These are phyloP conservation scores for Trichoderma sp. DNA, from an alignment of 2,329 filamentous ascomycete species.

Conservation along the genomic window DNA sequence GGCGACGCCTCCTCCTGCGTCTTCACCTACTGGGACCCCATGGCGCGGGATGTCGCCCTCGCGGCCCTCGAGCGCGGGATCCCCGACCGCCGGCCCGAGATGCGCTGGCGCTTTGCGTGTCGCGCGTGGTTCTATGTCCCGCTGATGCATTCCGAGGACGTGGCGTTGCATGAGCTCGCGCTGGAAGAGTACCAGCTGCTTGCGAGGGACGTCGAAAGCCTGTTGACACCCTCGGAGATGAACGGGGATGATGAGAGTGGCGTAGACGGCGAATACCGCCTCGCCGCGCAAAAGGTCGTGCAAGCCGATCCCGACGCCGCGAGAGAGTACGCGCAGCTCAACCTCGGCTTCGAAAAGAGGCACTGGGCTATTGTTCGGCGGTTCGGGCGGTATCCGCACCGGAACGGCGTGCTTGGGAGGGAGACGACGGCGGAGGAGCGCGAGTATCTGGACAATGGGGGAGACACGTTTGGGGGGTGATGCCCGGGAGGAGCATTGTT, in stretches of 20 bases:
- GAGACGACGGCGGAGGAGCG: conserved; percentile 52
- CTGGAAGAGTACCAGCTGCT: conserved; percentile 39
- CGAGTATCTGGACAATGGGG: conserved; percentile 51
- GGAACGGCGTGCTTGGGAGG: conserved; percentile 56
- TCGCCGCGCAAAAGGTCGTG: conserved; percentile 36
- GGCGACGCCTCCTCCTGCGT: conserved; percentile 47
- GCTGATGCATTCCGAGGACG: conserved; percentile 60
- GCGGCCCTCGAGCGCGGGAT: conserved; percentile 42
- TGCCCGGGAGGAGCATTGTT: not conserved
- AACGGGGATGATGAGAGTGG: not conserved
- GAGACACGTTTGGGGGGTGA: conserved; percentile 43
- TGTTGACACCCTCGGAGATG: conserved; percentile 36
- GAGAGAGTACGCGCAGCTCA: conserved; percentile 32
- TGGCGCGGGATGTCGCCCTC: conserved; percentile 50
- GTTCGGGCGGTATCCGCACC: conserved; percentile 63
- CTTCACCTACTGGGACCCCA: conserved; percentile 59
- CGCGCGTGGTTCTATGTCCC: conserved; percentile 63
- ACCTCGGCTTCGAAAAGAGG: conserved; percentile 44
- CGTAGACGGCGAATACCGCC: conserved; percentile 34
- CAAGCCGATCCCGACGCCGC: conserved; percentile 36
- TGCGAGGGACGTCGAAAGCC: conserved; percentile 39
- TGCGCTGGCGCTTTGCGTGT: conserved; percentile 43
- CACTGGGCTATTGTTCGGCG: conserved; percentile 54
- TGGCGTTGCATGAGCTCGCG: conserved; percentile 48
- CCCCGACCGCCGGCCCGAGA: conserved; percentile 34